Conservation (phyloP, 148 eudicot species). For the Rhododendron ovatum region DNA sequence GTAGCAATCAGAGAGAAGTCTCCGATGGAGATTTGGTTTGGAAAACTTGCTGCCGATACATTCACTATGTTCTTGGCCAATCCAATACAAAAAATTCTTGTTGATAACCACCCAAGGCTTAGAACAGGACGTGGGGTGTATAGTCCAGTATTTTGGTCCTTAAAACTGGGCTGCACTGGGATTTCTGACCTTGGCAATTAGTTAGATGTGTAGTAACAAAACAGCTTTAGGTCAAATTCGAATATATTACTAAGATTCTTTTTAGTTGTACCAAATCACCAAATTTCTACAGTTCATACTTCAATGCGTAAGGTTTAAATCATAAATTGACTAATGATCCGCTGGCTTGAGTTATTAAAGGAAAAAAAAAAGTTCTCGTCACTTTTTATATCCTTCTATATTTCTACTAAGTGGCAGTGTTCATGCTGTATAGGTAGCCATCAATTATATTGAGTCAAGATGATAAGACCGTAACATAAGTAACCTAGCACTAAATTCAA, state of each 20-base stretch:
- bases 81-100: not conserved
- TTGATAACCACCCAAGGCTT: not conserved
- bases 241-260: not conserved
- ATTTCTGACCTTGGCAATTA: not conserved
- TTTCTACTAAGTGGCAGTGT: not conserved
- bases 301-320: not conserved
- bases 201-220: not conserved
- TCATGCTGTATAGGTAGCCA: too few relatives aligned
- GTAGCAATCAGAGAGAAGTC: not conserved
- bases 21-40: not conserved
- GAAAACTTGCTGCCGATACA: not conserved
- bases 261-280: not conserved
- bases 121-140: not conserved
- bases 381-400: not conserved
- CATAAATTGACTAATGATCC: not conserved
- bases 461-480: not conserved
- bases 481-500: not conserved
- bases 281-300: not conserved
- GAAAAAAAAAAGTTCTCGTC: not conserved
- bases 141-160: not conserved
- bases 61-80: not conserved
- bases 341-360: not conserved
- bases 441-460: not conserved
- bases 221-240: not conserved
- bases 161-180: not conserved